Evolutionary conservation across 352 stramenopile species (phyloP).

Genomic region (Pythium scleroteichum): DNA sequence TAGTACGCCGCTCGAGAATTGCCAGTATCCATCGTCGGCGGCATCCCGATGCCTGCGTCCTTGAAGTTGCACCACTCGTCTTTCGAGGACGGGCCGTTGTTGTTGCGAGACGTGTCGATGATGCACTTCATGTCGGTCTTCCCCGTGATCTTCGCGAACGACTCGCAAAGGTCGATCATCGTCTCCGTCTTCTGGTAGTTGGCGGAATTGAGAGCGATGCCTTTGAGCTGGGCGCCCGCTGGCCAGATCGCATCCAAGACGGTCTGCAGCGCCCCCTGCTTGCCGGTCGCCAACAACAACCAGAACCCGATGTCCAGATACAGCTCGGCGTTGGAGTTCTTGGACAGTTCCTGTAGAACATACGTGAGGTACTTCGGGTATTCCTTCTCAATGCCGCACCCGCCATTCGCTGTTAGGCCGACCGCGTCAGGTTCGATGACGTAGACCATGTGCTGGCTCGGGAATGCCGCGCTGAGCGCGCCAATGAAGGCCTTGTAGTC

Average conservation of each 20-base stretch:
- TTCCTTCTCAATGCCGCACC: conserved; percentile 22
- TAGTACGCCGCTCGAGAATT: conserved; percentile 29
- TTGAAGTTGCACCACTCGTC: conserved; percentile 41
- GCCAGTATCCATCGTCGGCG: conserved; percentile 28
- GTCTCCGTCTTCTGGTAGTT: conserved; percentile 35
- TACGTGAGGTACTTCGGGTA: conserved; percentile 30
- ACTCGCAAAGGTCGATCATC: conserved; percentile 27
- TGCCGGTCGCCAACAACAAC: conserved; percentile 19
- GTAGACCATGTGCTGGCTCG: conserved; percentile 33
- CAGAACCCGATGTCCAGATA: conserved; percentile 38
- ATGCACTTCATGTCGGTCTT: conserved; percentile 25
- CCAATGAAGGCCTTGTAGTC: conserved; percentile 33
- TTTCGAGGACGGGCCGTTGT: conserved; percentile 19
- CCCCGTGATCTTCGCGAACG: conserved; percentile 17
- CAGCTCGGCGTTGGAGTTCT: conserved; percentile 33
- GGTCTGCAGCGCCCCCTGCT: conserved; percentile 5
- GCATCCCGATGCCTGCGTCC: conserved; percentile 31
- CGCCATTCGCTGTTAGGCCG: conserved; percentile 22
- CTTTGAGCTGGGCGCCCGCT: conserved; percentile 20
- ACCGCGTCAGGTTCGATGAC: conserved; percentile 37
- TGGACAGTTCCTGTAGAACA: conserved; percentile 21
- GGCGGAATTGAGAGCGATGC: conserved; percentile 39
- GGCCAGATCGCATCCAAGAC: conserved; percentile 25
- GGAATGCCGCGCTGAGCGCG: conserved; percentile 15
- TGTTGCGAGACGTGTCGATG: conserved; percentile 40